Conservation (phyloP, 768 basidiomycete genomes). For the Mycena sanguinolenta region DNA sequence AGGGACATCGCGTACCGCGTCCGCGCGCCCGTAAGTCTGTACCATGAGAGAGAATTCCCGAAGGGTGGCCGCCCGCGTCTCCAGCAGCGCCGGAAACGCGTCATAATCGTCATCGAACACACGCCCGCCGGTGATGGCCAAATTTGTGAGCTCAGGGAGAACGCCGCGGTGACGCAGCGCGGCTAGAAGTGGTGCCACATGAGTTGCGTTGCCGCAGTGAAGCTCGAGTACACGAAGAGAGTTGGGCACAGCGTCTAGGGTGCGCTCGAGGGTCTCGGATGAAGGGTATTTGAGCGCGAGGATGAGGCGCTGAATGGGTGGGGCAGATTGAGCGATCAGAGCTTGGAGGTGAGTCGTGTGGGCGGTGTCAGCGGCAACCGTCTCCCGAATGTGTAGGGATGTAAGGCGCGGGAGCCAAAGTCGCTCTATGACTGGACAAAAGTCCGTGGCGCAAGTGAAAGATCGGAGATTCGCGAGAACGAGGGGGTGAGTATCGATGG, state of each 20-base stretch:
- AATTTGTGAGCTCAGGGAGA: background rate
- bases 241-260: slow-evolving; percentile 6
- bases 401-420: slow-evolving; percentile 17
- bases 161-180: background rate
- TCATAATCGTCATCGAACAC: slow-evolving; percentile 21
- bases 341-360: background rate
- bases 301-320: slow-evolving; percentile 7
- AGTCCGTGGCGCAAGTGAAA: slow-evolving; percentile 21
- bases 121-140: slow-evolving; percentile 23
- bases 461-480: background rate
- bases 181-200: slow-evolving; percentile 3
- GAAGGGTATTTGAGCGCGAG: slow-evolving; percentile 21
- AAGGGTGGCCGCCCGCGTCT: background rate
- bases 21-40: slow-evolving; percentile 23
- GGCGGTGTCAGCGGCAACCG: background rate
- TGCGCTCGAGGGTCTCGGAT: slow-evolving; percentile 2
- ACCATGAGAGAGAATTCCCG: slow-evolving; percentile 16
- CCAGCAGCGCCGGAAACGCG: slow-evolving; percentile 3
- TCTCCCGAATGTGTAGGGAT: slow-evolving; percentile 19
- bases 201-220: slow-evolving; percentile 25
- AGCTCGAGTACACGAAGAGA: slow-evolving; percentile 9
- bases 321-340: background rate
- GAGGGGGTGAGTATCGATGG: background rate
- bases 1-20: slow-evolving; percentile 20
- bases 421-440: background rate